These are phyloP conservation scores for Hypomontagnella monticulosa DNA, from an alignment of 495 filamentous ascomycete genomes.

Conservation along the genomic window DNA sequence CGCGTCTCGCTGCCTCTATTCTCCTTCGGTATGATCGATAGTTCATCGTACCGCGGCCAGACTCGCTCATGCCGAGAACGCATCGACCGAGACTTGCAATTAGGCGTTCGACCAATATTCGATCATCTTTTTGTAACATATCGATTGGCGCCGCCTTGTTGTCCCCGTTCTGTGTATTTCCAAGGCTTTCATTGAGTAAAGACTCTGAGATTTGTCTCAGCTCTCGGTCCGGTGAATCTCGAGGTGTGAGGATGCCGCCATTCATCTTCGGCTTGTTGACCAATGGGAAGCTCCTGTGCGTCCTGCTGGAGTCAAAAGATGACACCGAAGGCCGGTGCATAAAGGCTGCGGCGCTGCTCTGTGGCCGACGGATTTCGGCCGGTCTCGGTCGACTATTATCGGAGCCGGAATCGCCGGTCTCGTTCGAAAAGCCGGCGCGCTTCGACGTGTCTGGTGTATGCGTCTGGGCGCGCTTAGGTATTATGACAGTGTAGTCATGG, in stretches of 20 bases:
- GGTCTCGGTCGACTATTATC: conserved; percentile 32
- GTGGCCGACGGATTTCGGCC: conserved; percentile 49
- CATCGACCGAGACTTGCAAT: conserved; percentile 77
- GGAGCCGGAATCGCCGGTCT: conserved; percentile 48
- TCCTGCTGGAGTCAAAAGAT: conserved; percentile 60
- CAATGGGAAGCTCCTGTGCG: conserved; percentile 63
- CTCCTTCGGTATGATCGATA: conserved; percentile 70
- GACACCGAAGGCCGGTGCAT: conserved; percentile 59
- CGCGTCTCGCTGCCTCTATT: conserved; percentile 76
- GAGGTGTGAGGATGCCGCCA: conserved; percentile 53
- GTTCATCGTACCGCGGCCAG: conserved; percentile 66
- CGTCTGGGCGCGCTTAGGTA: conserved; percentile 44
- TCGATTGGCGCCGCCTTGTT: conserved; percentile 50
- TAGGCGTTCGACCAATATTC: conserved; percentile 77
- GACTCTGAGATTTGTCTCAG: conserved; percentile 51
- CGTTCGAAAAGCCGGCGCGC: conserved; percentile 45
- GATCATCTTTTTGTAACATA: conserved; percentile 72
- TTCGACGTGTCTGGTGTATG: conserved; percentile 45
- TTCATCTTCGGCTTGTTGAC: conserved; percentile 59
- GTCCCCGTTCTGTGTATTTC: conserved; percentile 33
- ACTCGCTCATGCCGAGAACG: conserved; percentile 73
- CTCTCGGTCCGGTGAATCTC: conserved; percentile 51
- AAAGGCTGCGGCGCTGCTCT: conserved; percentile 47
- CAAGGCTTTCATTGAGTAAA: conserved; percentile 53
- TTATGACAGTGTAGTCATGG: conserved; percentile 30